A percentile compares a stretch with the other conserved stretches of the same genome.
These are phyloP conservation scores for Spatholobus suberectus DNA, from an alignment of 306 rosid genomes.

Conservation along the genomic window DNA sequence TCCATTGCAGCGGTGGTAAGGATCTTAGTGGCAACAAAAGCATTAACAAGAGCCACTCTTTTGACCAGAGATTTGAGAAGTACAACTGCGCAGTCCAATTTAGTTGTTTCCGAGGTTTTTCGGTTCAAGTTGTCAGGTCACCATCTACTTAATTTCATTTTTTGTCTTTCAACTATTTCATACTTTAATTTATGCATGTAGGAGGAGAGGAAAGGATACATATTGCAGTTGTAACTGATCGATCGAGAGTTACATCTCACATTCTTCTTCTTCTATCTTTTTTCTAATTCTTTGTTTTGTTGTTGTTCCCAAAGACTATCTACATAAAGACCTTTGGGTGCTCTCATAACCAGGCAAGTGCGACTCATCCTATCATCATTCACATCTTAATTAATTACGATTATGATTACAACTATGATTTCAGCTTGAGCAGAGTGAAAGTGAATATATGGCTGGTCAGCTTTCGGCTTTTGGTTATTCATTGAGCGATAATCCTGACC, in stretches of 20 bases:
- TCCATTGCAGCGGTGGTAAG: slow-evolving; percentile 72
- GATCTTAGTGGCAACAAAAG: slow-evolving; percentile 77
- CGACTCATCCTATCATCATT: not conserved
- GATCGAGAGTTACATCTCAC: no score
- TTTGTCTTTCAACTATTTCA: not conserved
- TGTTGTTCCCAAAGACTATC: slow-evolving; percentile 55
- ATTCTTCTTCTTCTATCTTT: no score
- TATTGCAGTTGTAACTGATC: no score
- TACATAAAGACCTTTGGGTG: slow-evolving; percentile 93
- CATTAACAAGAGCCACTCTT: slow-evolving; percentile 43
- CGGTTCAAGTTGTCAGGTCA: slow-evolving; percentile 82
- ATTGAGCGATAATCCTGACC: slow-evolving; percentile 76
- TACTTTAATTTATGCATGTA: not conserved
- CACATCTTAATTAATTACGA: not conserved
- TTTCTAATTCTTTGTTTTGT: no score
- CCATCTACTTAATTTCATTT: no score
- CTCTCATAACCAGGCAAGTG: slow-evolving; percentile 83
- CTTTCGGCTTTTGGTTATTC: slow-evolving; percentile 93
- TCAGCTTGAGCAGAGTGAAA: slow-evolving; percentile 77
- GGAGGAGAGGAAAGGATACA: no score
- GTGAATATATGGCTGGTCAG: slow-evolving; percentile 99
- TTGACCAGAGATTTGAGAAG: slow-evolving; percentile 74
- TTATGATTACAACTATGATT: not conserved
- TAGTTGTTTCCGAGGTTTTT: slow-evolving; percentile 74
- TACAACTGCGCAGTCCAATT: slow-evolving; percentile 62